phyloP scores from a whole-genome alignment of 2,329 filamentous ascomycete genomes.

The Alternaria ethzedia region DNA sequence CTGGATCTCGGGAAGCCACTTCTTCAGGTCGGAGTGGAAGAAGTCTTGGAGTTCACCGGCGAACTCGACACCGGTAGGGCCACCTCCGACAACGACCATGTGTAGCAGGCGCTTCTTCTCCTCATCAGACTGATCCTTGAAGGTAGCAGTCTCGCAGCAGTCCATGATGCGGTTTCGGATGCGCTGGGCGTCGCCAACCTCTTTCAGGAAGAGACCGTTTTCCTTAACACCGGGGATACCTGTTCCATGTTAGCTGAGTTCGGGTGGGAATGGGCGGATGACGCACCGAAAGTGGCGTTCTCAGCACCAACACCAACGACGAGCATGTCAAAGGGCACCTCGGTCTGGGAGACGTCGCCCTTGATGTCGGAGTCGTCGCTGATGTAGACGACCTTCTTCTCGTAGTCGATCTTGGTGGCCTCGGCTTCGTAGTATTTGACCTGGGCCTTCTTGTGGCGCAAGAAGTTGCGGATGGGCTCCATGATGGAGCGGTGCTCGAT shows the following conservation, averaged over 20 bases:
- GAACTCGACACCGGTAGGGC: constrained; percentile 97
- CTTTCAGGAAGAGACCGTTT: constrained; percentile 97
- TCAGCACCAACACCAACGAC: constrained; percentile 97
- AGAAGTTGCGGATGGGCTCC: constrained; percentile 96
- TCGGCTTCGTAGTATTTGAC: constrained; percentile 99
- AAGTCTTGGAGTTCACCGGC: constrained; percentile 98
- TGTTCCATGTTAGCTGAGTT: constrained; percentile 38
- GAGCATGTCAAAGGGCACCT: constrained; percentile 97
- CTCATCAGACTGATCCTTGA: constrained; percentile 90
- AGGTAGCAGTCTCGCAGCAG: constrained; percentile 96
- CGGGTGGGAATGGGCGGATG: neutral
- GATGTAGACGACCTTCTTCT: constrained; percentile 86
- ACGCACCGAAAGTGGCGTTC: constrained; percentile 91
- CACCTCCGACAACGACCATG: constrained; percentile 89
- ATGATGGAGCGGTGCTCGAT: constrained; percentile 99
- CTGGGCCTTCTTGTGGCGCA: constrained; percentile 89
- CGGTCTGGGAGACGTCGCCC: constrained; percentile 79
- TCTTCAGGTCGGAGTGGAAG: constrained; percentile 97
- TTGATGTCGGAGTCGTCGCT: constrained; percentile 93
- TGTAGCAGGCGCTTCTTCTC: constrained; percentile 94
- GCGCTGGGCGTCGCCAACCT: constrained; percentile 92
- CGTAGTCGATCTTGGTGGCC: constrained; percentile 91
- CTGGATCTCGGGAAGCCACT: constrained; percentile 94
- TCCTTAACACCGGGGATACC: constrained; percentile 92
- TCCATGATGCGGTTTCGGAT: constrained; percentile 99